A percentile compares a stretch with the other conserved stretches of the same genome.
These are phyloP conservation scores for Plasmodium gonderi DNA, from an alignment of 169 alveolate genomes.

Conservation along the genomic window DNA sequence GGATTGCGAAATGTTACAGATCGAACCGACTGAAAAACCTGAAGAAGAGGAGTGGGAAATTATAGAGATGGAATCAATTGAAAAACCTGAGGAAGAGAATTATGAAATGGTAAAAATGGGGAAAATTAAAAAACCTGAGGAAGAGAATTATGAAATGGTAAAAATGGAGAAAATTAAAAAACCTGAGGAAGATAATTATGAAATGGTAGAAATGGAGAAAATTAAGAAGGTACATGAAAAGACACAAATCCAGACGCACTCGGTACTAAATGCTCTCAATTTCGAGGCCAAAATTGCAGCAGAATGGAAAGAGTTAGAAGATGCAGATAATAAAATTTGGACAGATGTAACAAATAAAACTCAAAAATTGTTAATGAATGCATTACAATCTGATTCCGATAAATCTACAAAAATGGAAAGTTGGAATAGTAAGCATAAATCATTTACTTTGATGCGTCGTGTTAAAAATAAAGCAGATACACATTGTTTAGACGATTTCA, in stretches of 20 bases:
- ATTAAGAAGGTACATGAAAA: background rate
- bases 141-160: background rate
- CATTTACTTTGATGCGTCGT: background rate
- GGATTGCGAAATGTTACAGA: too few species aligned
- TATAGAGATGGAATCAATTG: too few species aligned
- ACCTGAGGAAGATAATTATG: background rate
- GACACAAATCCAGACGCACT: background rate
- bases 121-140: too few species aligned
- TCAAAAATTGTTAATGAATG: background rate
- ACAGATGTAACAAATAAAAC: background rate
- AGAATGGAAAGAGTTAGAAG: slow-evolving; percentile 15
- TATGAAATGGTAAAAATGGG: background rate
- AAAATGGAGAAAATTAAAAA: background rate
- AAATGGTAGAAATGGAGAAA: background rate
- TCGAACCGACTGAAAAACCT: too few species aligned
- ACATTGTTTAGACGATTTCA: background rate
- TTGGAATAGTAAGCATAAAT: background rate
- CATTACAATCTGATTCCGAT: background rate
- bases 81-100: too few species aligned
- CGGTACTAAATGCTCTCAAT: background rate
- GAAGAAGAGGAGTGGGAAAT: too few species aligned
- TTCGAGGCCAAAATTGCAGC: background rate
- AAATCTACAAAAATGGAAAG: background rate
- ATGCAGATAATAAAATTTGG: background rate
- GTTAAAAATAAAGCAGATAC: background rate